phyloP scores from a whole-genome alignment of 306 rosid species.

The Erythrophleum fordii region DNA sequence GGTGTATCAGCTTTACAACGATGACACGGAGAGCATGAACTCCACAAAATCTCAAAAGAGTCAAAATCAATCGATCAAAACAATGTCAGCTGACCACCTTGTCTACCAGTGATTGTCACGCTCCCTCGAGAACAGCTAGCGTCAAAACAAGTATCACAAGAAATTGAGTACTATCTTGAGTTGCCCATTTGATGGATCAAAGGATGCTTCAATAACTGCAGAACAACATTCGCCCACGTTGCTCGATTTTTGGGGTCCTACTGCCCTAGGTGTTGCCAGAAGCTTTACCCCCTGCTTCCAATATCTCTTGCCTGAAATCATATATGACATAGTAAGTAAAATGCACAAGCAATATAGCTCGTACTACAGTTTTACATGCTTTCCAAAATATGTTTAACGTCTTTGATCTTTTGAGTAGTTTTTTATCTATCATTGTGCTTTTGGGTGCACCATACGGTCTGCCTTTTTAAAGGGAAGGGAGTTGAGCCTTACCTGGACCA shows the following conservation, averaged over 20 bases:
- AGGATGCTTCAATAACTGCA: conserved; percentile 66
- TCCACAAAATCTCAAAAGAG: neutral
- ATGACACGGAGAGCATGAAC: neutral
- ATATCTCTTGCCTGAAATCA: conserved; percentile 73
- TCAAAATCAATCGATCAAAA: neutral
- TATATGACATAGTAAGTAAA: conserved; percentile 16
- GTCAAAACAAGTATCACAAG: conserved; percentile 33
- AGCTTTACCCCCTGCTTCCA: conserved; percentile 99
- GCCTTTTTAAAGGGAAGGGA: neutral
- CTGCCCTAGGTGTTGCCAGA: conserved; percentile 66
- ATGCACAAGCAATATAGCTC: conserved; percentile 24
- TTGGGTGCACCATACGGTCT: conserved; percentile 12
- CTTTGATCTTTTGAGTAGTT: conserved; percentile 7
- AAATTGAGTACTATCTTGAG: conserved; percentile 53
- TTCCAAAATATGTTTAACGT: neutral
- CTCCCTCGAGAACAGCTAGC: neutral
- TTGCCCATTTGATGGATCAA: conserved; percentile 70
- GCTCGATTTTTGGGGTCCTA: conserved; percentile 43
- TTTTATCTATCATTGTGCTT: conserved; percentile 22
- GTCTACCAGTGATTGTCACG: neutral
- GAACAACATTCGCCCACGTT: conserved; percentile 39
- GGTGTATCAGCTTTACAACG: neutral
- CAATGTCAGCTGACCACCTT: neutral
- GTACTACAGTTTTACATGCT: neutral
- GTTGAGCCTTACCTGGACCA: conserved; percentile 70